phyloP scores from a whole-genome alignment of 768 basidiomycete species.

The Pisolithus tinctorius region DNA sequence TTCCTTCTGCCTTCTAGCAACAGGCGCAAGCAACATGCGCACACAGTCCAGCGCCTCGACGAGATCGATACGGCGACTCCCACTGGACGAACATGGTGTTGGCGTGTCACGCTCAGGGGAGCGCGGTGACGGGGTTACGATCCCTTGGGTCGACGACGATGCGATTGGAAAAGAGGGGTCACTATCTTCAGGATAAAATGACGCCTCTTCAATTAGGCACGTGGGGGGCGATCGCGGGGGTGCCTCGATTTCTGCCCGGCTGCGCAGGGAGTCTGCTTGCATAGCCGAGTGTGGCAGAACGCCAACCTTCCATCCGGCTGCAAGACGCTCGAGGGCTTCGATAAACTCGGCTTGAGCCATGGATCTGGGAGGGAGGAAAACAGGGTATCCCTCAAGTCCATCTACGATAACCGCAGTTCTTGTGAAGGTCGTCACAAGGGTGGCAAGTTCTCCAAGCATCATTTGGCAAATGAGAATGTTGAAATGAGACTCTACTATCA shows the following conservation, averaged over 20 bases:
- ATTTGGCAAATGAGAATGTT: slow-evolving; percentile 68
- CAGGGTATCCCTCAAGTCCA: slow-evolving; percentile 80
- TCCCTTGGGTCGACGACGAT: slow-evolving; percentile 14
- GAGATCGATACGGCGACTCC: slow-evolving; percentile 31
- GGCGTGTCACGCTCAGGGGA: slow-evolving; percentile 18
- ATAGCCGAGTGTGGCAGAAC: slow-evolving; percentile 48
- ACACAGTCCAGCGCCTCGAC: slow-evolving; percentile 56
- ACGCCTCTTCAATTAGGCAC: slow-evolving; percentile 17
- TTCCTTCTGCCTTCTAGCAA: slow-evolving; percentile 55
- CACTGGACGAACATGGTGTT: slow-evolving; percentile 5
- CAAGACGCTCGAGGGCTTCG: slow-evolving; percentile 77
- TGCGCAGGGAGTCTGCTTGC: slow-evolving; percentile 28
- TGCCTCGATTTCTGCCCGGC: slow-evolving; percentile 38
- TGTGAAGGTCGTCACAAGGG: slow-evolving; percentile 57
- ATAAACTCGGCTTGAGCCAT: slow-evolving; percentile 89
- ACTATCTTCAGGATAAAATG: slow-evolving; percentile 19
- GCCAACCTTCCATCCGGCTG: slow-evolving; percentile 67
- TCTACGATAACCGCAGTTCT: slow-evolving; percentile 66
- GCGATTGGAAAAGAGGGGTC: slow-evolving; percentile 14
- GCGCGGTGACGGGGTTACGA: slow-evolving; percentile 14
- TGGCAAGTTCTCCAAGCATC: slow-evolving; percentile 69
- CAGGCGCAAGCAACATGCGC: slow-evolving; percentile 69
- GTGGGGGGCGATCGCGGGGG: slow-evolving; percentile 20
- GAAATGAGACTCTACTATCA: slow-evolving; percentile 84
- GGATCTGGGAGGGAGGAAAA: slow-evolving; percentile 81